Percentiles rank a stretch among this genome's conserved stretches.
Conservation (phyloP, 306 rosid genomes). For the Dalbergia oliveri region DNA sequence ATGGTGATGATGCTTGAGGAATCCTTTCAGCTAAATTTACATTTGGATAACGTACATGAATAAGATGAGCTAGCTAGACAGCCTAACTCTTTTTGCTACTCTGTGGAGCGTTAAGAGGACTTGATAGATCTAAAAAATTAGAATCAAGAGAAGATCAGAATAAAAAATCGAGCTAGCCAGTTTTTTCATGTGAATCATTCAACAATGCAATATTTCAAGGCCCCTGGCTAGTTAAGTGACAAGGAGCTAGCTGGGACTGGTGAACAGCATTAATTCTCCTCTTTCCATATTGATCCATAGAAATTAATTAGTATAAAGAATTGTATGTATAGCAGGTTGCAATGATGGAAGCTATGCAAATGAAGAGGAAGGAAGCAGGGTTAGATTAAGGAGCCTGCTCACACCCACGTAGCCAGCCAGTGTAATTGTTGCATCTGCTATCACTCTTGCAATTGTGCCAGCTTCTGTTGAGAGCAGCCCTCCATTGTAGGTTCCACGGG, state of each 20-base stretch:
- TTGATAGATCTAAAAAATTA: constrained; percentile 31
- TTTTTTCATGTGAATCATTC: constrained; percentile 24
- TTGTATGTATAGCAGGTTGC: constrained; percentile 87
- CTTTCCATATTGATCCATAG: background rate
- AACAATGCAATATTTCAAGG: background rate
- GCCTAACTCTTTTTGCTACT: constrained; percentile 21
- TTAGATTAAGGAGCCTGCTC: constrained; percentile 75
- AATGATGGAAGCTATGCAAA: constrained; percentile 77
- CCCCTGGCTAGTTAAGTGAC: background rate
- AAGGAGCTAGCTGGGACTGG: background rate
- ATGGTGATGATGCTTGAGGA: background rate
- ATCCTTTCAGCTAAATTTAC: constrained; percentile 31
- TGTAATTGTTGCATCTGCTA: constrained; percentile 84
- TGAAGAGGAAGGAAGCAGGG: constrained; percentile 79
- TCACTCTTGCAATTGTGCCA: constrained; percentile 82
- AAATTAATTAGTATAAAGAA: constrained; percentile 65
- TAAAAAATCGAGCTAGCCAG: constrained; percentile 29
- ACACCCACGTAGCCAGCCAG: constrained; percentile 76
- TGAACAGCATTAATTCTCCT: background rate
- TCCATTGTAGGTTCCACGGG: constrained; percentile 87
- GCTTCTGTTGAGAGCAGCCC: constrained; percentile 91
- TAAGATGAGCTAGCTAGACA: background rate
- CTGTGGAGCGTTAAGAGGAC: constrained; percentile 8
- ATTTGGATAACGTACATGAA: constrained; percentile 30
- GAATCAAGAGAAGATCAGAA: constrained; percentile 15